A percentile compares a stretch with the other conserved stretches of the same genome.
Conservation (phyloP, 148 eudicot species). For the Diospyros kaki region DNA sequence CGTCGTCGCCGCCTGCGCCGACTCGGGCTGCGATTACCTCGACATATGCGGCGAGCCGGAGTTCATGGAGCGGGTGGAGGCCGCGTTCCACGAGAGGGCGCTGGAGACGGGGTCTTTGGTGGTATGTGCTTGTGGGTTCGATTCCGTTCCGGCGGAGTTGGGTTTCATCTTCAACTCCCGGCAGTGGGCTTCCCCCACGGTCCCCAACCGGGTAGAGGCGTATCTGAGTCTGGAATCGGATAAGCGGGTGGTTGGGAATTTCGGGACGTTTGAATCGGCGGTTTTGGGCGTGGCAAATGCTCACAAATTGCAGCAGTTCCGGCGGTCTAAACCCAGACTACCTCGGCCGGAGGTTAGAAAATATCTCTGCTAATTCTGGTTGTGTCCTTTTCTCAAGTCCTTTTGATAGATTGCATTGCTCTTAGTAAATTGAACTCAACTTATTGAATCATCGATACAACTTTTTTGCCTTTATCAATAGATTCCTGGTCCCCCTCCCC, state of each 20-base stretch:
- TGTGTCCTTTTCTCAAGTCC: neutral
- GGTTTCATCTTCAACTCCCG: slow-evolving; percentile 57
- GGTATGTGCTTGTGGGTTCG: slow-evolving; percentile 86
- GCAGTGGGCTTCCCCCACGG: slow-evolving; percentile 46
- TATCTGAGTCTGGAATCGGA: slow-evolving; percentile 74
- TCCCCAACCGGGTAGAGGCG: slow-evolving; percentile 52
- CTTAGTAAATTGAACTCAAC: neutral
- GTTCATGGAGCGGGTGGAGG: slow-evolving; percentile 85
- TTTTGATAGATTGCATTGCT: neutral
- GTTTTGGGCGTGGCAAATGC: slow-evolving; percentile 84
- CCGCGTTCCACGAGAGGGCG: slow-evolving; percentile 36
- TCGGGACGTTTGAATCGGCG: slow-evolving; percentile 77
- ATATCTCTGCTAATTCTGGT: too few relatives aligned
- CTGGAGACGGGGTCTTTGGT: slow-evolving; percentile 59
- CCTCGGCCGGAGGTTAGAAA: slow-evolving; percentile 31
- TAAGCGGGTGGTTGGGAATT: slow-evolving; percentile 63
- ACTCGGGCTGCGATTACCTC: slow-evolving; percentile 61
- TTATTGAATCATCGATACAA: neutral
- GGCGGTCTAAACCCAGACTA: slow-evolving; percentile 55
- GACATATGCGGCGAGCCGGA: slow-evolving; percentile 90
- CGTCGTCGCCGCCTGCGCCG: slow-evolving; percentile 63
- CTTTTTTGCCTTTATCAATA: slow-evolving; percentile 16
- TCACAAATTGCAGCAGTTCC: slow-evolving; percentile 36
- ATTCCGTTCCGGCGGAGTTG: slow-evolving; percentile 80
- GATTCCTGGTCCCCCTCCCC: slow-evolving; percentile 80